Evolutionary conservation across 805 yeast genomes (phyloP).

Genomic region (Starmerella floris): DNA sequence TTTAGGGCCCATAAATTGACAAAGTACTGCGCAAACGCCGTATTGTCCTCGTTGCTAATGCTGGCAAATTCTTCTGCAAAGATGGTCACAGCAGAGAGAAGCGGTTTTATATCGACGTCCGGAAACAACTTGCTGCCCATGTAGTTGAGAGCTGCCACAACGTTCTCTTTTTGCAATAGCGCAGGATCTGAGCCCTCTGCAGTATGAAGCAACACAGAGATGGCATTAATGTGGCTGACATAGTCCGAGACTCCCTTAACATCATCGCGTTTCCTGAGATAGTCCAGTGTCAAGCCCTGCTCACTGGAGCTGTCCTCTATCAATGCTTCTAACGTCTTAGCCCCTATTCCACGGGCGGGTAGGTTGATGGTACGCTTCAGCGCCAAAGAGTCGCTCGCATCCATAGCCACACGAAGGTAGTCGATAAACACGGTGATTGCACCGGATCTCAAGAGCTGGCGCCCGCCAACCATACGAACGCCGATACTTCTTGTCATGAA

Average conservation of each 20-base stretch:
- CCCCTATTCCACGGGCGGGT: conserved; percentile 61
- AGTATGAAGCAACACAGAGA: not conserved
- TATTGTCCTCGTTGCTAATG: not conserved
- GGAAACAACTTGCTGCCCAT: not conserved
- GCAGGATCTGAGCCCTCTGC: too few species aligned
- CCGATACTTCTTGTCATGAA: conserved; percentile 46
- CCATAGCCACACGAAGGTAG: conserved; percentile 47
- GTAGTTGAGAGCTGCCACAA: not conserved
- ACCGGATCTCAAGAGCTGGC: conserved; percentile 64
- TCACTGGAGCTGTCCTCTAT: not conserved
- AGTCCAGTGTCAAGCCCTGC: not conserved
- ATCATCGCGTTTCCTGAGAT: not conserved
- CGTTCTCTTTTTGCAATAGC: not conserved
- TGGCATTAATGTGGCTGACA: not conserved
- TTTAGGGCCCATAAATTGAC: conserved; percentile 18
- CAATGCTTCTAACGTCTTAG: conserved; percentile 33
- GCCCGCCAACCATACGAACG: conserved; percentile 55
- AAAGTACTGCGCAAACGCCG: conserved; percentile 10
- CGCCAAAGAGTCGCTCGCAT: conserved; percentile 49
- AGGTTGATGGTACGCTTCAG: conserved; percentile 41
- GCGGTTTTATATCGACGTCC: not conserved
- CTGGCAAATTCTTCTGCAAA: not conserved
- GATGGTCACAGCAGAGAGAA: not conserved
- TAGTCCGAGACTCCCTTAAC: not conserved
- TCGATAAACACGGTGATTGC: conserved; percentile 54